Evolutionary conservation across 768 basidiomycete species (phyloP), one percentile per base, ranked within the genome.

Genomic region (Dacryopinax primogenitus): DNA sequence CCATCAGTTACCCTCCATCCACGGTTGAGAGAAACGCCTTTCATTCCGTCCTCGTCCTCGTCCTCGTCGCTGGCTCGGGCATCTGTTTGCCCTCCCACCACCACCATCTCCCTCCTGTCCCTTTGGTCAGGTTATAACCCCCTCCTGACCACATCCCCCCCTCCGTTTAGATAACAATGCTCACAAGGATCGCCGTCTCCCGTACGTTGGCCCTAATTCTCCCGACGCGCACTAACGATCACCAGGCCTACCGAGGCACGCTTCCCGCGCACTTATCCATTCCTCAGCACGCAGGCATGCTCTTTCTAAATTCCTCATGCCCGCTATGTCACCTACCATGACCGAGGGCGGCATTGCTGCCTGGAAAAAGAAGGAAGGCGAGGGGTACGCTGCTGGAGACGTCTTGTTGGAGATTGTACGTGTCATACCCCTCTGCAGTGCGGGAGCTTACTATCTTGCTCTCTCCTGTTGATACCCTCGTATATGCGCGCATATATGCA

Each of bases 241-340:
- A 3, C 51, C 51, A 3, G 4, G 13, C 11, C 51, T 6, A 6
- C 51, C 11, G 32, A 6, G 26, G 11, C 30, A 3, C 26, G 13
- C 26, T 30, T 30, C 15, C 23, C 51, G 30, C 11, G 13, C 11
- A 3, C 51, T 58, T 72, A 79, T 97, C 64, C 90, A 93, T 79
- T 82, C 83, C 71, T 93, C 94, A 33, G 82, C 86, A 64, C 83
- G 84, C 67, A 79, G 88, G 70, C 78, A 81, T 78, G 93, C 87
- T 37, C 82, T 98, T 70, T 79, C 88, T 67, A 90, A 86, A 74
- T 94, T 97, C 78, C 80, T 86, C 68, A 94, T 96, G 92, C 94
- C 93, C 66, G 93, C 96, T 70, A 99, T 98, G 95, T 95, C 92
- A 68, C 96, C 96, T 33, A 99, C 96, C 66, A 99, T 99, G 96